Conservation (phyloP, 805 yeast species). For the Schizosaccharomyces cryophilus region DNA sequence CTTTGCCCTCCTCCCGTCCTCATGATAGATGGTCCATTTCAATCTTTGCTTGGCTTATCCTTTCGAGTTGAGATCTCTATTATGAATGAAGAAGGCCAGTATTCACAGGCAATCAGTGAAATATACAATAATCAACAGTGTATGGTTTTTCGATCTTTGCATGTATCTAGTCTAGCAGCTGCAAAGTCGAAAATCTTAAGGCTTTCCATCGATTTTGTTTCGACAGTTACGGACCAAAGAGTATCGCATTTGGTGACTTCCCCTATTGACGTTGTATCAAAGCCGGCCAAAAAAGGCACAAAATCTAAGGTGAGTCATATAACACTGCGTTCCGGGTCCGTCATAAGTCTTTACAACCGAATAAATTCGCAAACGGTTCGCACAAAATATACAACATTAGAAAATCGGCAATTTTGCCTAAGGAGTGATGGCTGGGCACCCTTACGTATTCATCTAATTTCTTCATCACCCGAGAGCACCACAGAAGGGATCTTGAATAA, state of each 20-base stretch:
- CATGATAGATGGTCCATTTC: neutral
- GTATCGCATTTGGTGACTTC: neutral
- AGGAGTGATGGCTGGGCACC: neutral
- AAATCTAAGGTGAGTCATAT: neutral
- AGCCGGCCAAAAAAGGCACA: neutral
- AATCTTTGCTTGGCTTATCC: neutral
- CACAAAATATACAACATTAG: neutral
- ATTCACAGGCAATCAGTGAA: neutral
- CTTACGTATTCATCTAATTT: neutral
- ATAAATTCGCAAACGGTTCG: slow-evolving; percentile 2
- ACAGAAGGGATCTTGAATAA: neutral
- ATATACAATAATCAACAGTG: neutral
- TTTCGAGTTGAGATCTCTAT: neutral
- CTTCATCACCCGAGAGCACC: neutral
- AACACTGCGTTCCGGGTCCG: neutral
- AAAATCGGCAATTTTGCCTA: neutral
- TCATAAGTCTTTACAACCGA: slow-evolving; percentile 1
- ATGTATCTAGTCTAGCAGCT: neutral
- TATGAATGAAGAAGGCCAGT: neutral
- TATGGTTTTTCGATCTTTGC: neutral
- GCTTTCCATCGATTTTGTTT: neutral
- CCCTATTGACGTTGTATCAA: neutral
- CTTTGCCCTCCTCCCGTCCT: slow-evolving; percentile 2
- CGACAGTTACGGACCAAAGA: neutral
- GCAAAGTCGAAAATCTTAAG: neutral